Evolutionary conservation across 2,329 filamentous ascomycete species (phyloP), one percentile per base, ranked within the genome.

Genomic region (Aspergillus transmontanensis): DNA sequence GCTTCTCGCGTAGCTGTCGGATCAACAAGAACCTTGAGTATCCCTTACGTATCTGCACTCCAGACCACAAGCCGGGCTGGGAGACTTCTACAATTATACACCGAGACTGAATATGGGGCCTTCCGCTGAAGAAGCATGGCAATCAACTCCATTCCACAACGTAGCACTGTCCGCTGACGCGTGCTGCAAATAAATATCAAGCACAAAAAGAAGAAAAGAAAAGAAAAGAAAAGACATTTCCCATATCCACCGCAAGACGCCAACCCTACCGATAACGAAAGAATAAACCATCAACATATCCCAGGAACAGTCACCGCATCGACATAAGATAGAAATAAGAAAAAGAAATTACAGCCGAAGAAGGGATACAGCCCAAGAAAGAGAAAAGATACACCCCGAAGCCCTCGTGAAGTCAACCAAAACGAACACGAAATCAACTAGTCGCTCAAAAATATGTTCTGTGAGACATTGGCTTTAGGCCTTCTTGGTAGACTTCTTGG

Each of bases 401-500:
- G 66, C 57, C 59, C 61, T 68, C 61, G 46, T 66, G 61, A 39
- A 51, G 54, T 57, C 64, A 57, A 58, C 39, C 64, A 60, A 64
- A 61, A 60, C 60, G 63, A 60, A 62, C 63, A 65, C 55, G 56
- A 63, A 63, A 60, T 53, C 60, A 69, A 69, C 51, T 69, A 69
- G 59, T 60, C 66, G 66, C 65, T 65, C 58, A 66, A 61, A 65
- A 65, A 46, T 41, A 63, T 59, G 36, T 45, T 59, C 58, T 50
- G 43, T 46, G 50, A 50, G 30, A 36, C 28, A 23, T 53, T 30
- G 34, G 46, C 21, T 56, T 65, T 62, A 69, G 63, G 66, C 64
- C 66, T 81, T 81, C 76, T 81, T 82, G 12, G 76, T 68, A 34
- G 79, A 76, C 73, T 82, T 84, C 75, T 82, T 83, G 67, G 80